Evolutionary conservation across 2,329 filamentous ascomycete genomes (phyloP).

Genomic region (Orbilia oligospora): DNA sequence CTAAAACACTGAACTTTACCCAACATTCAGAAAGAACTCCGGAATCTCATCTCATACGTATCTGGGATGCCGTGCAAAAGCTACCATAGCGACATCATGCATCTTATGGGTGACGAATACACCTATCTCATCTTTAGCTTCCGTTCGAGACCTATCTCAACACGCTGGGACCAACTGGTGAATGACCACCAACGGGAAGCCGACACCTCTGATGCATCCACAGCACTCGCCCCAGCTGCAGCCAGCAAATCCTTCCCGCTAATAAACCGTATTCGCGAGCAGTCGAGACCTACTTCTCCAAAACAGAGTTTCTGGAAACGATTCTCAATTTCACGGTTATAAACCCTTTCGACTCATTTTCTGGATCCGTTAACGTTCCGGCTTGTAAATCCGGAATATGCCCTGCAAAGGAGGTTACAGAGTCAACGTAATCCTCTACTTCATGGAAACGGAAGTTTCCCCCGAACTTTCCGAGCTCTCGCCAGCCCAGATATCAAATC

Average conservation of each 20-base stretch:
- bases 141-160: slow-evolving; percentile 1
- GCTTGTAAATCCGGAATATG: background rate
- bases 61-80: slow-evolving; percentile 3
- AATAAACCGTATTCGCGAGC: slow-evolving; percentile 1
- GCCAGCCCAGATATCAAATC: background rate
- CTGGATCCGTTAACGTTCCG: background rate
- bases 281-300: background rate
- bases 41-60: too few relatives aligned
- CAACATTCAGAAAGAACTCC: background rate
- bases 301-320: background rate
- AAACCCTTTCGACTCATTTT: background rate
- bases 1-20: too few relatives aligned
- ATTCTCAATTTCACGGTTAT: background rate
- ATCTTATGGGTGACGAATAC: slow-evolving; percentile 8
- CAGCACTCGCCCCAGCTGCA: background rate
- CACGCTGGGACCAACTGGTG: background rate
- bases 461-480: background rate
- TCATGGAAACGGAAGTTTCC: background rate
- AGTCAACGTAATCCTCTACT: background rate
- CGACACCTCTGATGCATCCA: background rate
- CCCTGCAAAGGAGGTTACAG: slow-evolving; percentile 7
- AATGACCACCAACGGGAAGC: background rate
- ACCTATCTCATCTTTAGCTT: slow-evolving; percentile 12
- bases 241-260: background rate
- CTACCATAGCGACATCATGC: slow-evolving; percentile 1